Percentiles rank a stretch among this genome's conserved stretches.
phyloP scores from a whole-genome alignment of 2,329 filamentous ascomycete genomes.

The Sporothrix luriei region DNA sequence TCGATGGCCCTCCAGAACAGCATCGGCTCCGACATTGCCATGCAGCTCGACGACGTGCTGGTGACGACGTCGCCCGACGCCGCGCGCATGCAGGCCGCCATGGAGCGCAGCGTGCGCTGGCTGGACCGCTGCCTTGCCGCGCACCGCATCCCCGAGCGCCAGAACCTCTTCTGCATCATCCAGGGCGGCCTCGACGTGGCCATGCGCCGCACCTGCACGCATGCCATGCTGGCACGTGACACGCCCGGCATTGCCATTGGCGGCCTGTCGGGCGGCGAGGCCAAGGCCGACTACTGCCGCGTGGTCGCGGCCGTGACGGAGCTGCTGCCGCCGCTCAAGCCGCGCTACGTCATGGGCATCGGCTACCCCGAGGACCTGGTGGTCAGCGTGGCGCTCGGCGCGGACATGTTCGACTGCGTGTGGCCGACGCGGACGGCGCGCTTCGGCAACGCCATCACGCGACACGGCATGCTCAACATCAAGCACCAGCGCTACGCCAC shows the following conservation, averaged over 20 bases:
- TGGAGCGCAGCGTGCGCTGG: constrained; percentile 93
- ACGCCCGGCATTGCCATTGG: constrained; percentile 97
- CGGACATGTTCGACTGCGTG: constrained; percentile 99
- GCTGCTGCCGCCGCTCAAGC: constrained; percentile 84
- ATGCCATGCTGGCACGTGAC: constrained; percentile 83
- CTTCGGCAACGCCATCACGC: constrained; percentile 92
- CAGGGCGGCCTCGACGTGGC: constrained; percentile 91
- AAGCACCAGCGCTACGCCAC: constrained; percentile 72
- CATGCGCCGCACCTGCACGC: constrained; percentile 79
- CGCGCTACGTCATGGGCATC: constrained; percentile 99
- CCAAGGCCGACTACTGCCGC: constrained; percentile 87
- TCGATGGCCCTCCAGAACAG: constrained; percentile 95
- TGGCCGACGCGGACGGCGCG: constrained; percentile 96
- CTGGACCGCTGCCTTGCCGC: constrained; percentile 91
- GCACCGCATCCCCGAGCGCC: constrained; percentile 77
- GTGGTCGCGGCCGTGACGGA: constrained; percentile 86
- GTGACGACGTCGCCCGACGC: constrained; percentile 92
- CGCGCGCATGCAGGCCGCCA: constrained; percentile 86
- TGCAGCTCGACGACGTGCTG: constrained; percentile 98
- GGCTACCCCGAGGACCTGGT: constrained; percentile 96
- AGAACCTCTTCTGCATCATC: constrained; percentile 98
- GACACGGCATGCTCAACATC: constrained; percentile 78
- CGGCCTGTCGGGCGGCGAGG: constrained; percentile 90
- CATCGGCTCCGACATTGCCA: constrained; percentile 97
- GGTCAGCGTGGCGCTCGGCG: constrained; percentile 88